phyloP scores from a whole-genome alignment of 208 protist species.

The Leishmania tropica region DNA sequence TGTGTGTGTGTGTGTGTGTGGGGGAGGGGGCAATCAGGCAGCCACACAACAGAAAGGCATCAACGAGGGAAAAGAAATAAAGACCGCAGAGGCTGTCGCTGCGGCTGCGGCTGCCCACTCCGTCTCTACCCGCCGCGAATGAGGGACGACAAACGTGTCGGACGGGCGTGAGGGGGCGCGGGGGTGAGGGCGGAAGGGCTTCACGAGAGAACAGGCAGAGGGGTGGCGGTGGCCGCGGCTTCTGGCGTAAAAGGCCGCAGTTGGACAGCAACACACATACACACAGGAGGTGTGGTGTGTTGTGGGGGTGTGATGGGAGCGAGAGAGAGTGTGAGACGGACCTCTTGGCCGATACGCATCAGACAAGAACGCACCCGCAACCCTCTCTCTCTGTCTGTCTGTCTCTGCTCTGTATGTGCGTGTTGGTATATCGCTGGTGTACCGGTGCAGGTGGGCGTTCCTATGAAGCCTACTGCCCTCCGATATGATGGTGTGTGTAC shows the following conservation, averaged over 20 bases:
- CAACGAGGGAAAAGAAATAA: neutral
- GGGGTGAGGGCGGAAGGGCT: neutral
- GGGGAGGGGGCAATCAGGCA: no score
- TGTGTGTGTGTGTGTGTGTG: neutral
- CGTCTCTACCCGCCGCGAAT: neutral
- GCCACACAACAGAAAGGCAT: neutral
- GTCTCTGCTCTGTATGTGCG: neutral
- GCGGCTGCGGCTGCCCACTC: neutral
- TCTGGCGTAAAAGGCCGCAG: neutral
- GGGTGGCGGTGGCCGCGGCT: neutral
- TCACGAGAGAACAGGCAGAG: neutral
- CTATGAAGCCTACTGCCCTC: no score
- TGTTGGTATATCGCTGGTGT: neutral
- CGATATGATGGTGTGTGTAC: neutral
- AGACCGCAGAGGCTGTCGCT: neutral
- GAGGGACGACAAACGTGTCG: neutral
- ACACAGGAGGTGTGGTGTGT: neutral
- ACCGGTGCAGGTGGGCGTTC: neutral
- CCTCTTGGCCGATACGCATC: neutral
- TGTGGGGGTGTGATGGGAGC: no score
- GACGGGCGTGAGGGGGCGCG: neutral
- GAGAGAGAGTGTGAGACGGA: neutral
- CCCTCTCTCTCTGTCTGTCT: neutral
- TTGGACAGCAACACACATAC: no score
- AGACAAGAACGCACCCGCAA: neutral